Percentiles rank a stretch among this genome's conserved stretches.
These are phyloP conservation scores for Penicillium egyptiacum DNA, from an alignment of 495 filamentous ascomycete species.

Conservation along the genomic window DNA sequence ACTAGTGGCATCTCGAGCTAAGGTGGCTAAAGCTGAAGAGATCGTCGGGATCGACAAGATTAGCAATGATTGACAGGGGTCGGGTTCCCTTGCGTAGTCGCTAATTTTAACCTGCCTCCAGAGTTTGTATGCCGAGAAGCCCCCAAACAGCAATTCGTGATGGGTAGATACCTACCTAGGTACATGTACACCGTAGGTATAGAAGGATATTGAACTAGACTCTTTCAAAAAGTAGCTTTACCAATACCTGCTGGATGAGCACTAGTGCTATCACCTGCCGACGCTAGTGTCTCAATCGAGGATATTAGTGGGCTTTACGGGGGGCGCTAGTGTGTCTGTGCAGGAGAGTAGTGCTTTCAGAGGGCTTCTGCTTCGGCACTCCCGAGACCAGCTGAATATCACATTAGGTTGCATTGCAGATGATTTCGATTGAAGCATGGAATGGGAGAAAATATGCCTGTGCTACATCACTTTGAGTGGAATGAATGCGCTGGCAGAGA, in stretches of 20 bases:
- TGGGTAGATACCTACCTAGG: background rate
- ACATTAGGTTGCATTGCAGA: slow-evolving; percentile 6
- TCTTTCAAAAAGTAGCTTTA: too few species aligned
- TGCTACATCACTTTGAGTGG: background rate
- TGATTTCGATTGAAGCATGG: background rate
- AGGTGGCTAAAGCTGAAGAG: background rate
- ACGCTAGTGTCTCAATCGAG: background rate
- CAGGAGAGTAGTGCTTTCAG: too few species aligned
- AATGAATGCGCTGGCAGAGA: background rate
- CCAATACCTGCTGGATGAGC: too few species aligned
- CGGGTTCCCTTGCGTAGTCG: background rate
- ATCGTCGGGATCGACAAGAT: slow-evolving; percentile 4
- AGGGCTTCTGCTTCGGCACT: too few species aligned
- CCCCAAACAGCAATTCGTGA: background rate
- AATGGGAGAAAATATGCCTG: background rate
- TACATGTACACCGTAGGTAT: too few species aligned
- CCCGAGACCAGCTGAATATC: background rate
- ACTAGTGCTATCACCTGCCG: too few species aligned
- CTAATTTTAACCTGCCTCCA: background rate
- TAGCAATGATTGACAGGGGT: slow-evolving; percentile 1
- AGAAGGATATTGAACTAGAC: background rate
- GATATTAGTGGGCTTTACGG: background rate
- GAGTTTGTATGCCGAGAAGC: background rate
- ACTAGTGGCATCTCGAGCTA: slow-evolving; percentile 2
- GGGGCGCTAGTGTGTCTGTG: background rate